These are phyloP conservation scores for Lithohypha guttulata DNA, from an alignment of 2,329 filamentous ascomycete genomes.

Conservation along the genomic window DNA sequence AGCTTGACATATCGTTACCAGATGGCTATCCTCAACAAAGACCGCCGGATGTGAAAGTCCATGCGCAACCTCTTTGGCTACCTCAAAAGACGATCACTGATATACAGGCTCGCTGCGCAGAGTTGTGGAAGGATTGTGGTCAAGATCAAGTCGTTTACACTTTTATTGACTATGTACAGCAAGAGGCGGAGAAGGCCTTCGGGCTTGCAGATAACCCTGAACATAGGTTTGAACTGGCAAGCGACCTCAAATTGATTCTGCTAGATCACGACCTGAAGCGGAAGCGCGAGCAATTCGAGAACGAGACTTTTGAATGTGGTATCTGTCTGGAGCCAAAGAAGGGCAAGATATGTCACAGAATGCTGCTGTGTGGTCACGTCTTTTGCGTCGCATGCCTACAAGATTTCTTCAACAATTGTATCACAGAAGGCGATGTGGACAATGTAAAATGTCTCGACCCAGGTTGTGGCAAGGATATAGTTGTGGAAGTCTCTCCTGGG, in stretches of 20 bases:
- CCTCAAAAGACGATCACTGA: conserved; percentile 33
- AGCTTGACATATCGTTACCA: conserved; percentile 43
- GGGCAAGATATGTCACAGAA: conserved; percentile 65
- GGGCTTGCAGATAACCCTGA: conserved; percentile 33
- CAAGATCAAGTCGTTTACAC: conserved; percentile 46
- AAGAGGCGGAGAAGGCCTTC: conserved; percentile 46
- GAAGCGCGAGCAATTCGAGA: conserved; percentile 64
- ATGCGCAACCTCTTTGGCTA: conserved; percentile 46
- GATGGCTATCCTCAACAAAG: conserved; percentile 44
- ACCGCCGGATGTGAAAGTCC: conserved; percentile 37
- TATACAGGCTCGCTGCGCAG: conserved; percentile 37
- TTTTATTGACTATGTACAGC: conserved; percentile 51
- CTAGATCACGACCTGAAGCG: conserved; percentile 69
- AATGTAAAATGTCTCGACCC: conserved; percentile 71
- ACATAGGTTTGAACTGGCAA: conserved; percentile 35
- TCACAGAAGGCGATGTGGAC: conserved; percentile 70
- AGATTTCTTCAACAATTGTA: conserved; percentile 82
- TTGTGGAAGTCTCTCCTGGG: conserved; percentile 20
- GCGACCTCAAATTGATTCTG: conserved; percentile 53
- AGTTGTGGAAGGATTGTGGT: conserved; percentile 51
- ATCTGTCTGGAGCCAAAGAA: conserved; percentile 91
- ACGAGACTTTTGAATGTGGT: conserved; percentile 76
- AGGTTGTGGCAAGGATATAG: conserved; percentile 54
- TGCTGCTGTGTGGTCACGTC: conserved; percentile 77
- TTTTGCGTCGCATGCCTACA: conserved; percentile 83